Base-by-base conservation (phyloP, 129 eudicot genomes). In the Sambucus nigra region DNA sequence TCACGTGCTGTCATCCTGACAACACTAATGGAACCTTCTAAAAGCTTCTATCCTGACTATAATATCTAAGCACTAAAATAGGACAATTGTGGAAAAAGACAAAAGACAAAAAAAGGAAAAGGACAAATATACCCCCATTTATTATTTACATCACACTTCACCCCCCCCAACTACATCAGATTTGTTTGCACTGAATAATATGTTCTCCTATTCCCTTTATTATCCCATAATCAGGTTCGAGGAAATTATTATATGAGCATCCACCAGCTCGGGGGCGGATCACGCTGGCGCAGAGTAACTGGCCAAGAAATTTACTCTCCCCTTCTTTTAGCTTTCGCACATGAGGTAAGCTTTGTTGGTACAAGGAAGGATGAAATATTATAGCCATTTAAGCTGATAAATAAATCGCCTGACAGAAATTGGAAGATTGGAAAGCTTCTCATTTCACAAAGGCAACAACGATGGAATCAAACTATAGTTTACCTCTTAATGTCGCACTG, bases 291-390 rank as follows among this genome's bases (percentile, higher is more conserved):
- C 27, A 52, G 97, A 51, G 79, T 80, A 66, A 69, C 71, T 12
- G 86, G 95, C 66, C 97, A 89, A 66, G 94, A 84, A 71, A 79
- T 89, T 59, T 81, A 84, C 73, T 84, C 97, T 11, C 94, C 94
- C 2, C 80, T 89, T 49, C 81, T 89, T 51, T 71, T 89, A 59
- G 94, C 95, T 39, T 89, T 89, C 65, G 39, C 93, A 31, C 95
- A 78, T 28, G 95, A 89, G 88, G 97, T 84, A 75, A 64, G 59
- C 16, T 56, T 52, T 21, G 7, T 39, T 53, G 20, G 31, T 24
- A 17, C 10, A 13, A 49, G 25, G 3, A 18, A 17, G 21, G 2
- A 27, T n/a, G 21, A 7, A 28, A 4, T 27, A 40, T 26, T 38
- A 52, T 10, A 21, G 14, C 21, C 14, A 16, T 60, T 51, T 44